Base-by-base conservation (phyloP, 2,329 filamentous ascomycete species). In the Allantophomopsis cytisporea region DNA sequence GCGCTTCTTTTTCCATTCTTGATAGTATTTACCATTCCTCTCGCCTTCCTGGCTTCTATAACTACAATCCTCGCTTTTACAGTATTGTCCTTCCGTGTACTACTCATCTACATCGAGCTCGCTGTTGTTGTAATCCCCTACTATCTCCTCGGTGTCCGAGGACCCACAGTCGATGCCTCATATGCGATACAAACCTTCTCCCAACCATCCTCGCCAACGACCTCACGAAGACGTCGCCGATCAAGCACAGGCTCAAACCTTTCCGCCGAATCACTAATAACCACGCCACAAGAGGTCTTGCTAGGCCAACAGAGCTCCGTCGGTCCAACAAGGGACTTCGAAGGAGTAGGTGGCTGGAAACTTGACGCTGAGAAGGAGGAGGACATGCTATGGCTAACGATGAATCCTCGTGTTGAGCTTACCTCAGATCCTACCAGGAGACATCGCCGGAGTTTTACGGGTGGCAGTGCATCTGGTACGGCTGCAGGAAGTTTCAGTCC, bases 91-190 rank as follows among this genome's bases (percentile, higher is more conserved):
- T 58, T 79, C 45, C 69, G 77, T 17, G 68, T 78, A 17, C 60
- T 70, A 35, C 52, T 80, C 38, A 69, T 81, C 41, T 82, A 81
- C 51, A 58, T 80, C 43, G 76, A 82, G 50, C 63, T 83, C 38
- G 69, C 64, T 34, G 55, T 74, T 15, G 72, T 71, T 7, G 61
- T 80, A 3, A 52, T 80, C 2, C 68, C 70, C 5, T 69, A 71
- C 39, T 70, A 71, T 44, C 55, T 81, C 62, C 39, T 51, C 13
- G 50, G 52, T 28, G 35, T 16, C 18, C 31, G 14, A 30, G 23
- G 23, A 10, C 23, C 23, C 11, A 6, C 23, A 8, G 11, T 28
- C 23, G 23, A 28, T 28, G 23, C 11, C 23, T 28, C 8, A 8
- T 28, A 28, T 28, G 23, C 23, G 23, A 21, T 31, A 18, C 23